phyloP scores from a whole-genome alignment of 2,329 filamentous ascomycete species.

The Xylariaceae sp. region DNA sequence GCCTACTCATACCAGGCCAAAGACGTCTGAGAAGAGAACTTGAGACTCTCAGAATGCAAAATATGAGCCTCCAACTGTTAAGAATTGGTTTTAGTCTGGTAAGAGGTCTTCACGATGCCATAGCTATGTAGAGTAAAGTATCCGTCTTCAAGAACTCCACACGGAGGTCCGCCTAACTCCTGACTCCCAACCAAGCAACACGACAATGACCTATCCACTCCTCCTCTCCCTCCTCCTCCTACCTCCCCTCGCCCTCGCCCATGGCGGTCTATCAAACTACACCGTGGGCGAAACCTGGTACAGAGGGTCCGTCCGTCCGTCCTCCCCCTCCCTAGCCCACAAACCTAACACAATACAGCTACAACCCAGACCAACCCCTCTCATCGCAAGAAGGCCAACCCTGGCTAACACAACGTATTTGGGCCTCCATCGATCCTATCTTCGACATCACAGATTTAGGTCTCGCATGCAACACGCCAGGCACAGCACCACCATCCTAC shows the following conservation, averaged over 20 bases:
- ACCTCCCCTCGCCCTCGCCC: conserved; percentile 23
- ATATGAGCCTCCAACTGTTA: too few species aligned
- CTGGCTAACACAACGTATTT: conserved; percentile 37
- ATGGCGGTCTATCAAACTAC: conserved; percentile 38
- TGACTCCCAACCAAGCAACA: neutral
- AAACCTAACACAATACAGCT: conserved; percentile 27
- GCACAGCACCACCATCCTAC: conserved; percentile 32
- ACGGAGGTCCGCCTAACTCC: too few species aligned
- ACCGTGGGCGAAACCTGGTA: conserved; percentile 40
- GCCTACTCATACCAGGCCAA: too few species aligned
- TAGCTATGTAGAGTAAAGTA: neutral
- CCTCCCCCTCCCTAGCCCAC: too few species aligned
- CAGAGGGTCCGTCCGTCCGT: conserved; percentile 31
- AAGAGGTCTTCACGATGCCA: too few species aligned
- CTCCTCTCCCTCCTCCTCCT: conserved; percentile 14
- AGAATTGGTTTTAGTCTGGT: too few species aligned
- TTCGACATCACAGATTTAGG: conserved; percentile 32
- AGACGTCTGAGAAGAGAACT: too few species aligned
- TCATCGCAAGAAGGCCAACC: conserved; percentile 33
- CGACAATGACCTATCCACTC: conserved; percentile 6
- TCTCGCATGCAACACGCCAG: conserved; percentile 37
- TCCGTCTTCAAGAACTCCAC: neutral
- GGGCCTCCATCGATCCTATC: conserved; percentile 37
- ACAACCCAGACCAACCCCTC: conserved; percentile 31
- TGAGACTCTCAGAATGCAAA: too few species aligned